phyloP scores from a whole-genome alignment of 495 filamentous ascomycete genomes.

The Trichoderma orchidacearum region DNA sequence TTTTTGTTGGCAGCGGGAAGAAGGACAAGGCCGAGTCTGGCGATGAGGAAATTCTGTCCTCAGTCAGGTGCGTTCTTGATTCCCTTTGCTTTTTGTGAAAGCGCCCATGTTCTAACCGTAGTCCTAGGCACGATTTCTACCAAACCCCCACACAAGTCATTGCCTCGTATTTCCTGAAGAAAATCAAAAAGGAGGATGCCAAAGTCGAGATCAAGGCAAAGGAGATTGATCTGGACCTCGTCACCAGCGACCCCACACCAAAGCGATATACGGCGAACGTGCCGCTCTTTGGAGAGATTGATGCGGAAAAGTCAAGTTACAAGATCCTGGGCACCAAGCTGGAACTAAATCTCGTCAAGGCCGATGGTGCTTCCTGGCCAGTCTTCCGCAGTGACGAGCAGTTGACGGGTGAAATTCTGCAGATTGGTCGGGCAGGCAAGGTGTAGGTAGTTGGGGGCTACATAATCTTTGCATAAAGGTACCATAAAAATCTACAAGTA shows the following conservation, averaged over 20 bases:
- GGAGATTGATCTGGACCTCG: constrained; percentile 59
- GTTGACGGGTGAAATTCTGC: constrained; percentile 64
- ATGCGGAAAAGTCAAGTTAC: constrained; percentile 57
- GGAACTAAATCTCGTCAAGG: constrained; percentile 73
- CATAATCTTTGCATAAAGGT: neutral
- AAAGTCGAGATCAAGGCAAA: constrained; percentile 49
- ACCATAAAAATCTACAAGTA: no score
- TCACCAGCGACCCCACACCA: constrained; percentile 56
- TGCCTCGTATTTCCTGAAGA: constrained; percentile 89
- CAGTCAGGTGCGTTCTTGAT: constrained; percentile 47
- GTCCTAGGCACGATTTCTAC: constrained; percentile 78
- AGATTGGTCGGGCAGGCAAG: constrained; percentile 65
- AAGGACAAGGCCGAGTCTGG: constrained; percentile 35
- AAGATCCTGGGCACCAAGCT: constrained; percentile 93
- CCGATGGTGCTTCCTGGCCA: constrained; percentile 74
- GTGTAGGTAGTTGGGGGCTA: constrained; percentile 29
- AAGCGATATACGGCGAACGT: constrained; percentile 71
- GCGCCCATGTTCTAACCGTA: neutral
- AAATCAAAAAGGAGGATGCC: constrained; percentile 73
- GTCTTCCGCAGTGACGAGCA: constrained; percentile 76
- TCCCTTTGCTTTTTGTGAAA: neutral
- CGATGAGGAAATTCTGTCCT: constrained; percentile 47
- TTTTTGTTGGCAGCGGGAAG: constrained; percentile 75
- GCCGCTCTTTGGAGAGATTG: constrained; percentile 62
- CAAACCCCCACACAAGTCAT: constrained; percentile 79